These are phyloP conservation scores for Albizia julibrissin DNA, from an alignment of 306 rosid species.

Conservation along the genomic window DNA sequence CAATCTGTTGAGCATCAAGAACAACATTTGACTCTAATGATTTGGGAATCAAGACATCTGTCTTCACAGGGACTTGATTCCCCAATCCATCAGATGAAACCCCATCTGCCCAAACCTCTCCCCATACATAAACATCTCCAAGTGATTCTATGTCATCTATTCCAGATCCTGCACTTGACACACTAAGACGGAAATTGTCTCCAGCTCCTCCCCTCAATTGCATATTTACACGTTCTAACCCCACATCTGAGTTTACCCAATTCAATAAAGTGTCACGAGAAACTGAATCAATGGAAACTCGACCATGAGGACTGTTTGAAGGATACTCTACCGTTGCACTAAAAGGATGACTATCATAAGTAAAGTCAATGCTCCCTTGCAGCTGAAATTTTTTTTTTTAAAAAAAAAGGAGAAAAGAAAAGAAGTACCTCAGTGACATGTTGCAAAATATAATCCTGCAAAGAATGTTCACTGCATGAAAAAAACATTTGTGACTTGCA, in stretches of 20 bases:
- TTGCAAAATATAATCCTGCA: conserved; percentile 15
- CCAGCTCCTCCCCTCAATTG: conserved; percentile 65
- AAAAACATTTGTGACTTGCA: background rate
- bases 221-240: conserved; percentile 68
- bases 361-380: conserved; percentile 48
- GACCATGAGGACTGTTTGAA: conserved; percentile 49
- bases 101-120: conserved; percentile 78
- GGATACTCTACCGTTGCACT: conserved; percentile 59
- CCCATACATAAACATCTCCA: conserved; percentile 95
- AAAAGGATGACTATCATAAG: conserved; percentile 45
- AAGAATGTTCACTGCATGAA: background rate
- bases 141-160: conserved; percentile 91
- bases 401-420: conserved; percentile 10
- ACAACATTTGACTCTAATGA: conserved; percentile 81
- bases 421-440: conserved; percentile 16
- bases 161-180: conserved; percentile 86
- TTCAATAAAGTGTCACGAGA: conserved; percentile 47
- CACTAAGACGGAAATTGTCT: conserved; percentile 84
- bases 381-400: conserved; percentile 41
- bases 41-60: conserved; percentile 73
- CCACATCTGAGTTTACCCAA: conserved; percentile 66
- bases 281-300: conserved; percentile 54
- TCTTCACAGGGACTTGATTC: conserved; percentile 49
- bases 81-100: conserved; percentile 55
- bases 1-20: conserved; percentile 85